These are phyloP conservation scores for Lippia alba DNA, from an alignment of 305 asterid genomes.

Conservation along the genomic window DNA sequence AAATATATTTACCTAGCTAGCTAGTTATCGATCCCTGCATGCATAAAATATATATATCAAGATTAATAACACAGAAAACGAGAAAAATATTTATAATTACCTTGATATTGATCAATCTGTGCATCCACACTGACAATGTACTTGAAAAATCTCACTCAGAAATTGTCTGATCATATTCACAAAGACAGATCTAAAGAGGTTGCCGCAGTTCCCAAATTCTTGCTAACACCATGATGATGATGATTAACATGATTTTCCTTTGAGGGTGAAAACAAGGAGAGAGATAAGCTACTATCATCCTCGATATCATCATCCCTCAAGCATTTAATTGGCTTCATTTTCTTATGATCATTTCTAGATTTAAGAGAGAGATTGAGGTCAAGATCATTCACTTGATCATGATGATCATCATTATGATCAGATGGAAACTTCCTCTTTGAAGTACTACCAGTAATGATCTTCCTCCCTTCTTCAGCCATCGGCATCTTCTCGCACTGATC, in stretches of 20 bases:
- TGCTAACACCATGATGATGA: not conserved
- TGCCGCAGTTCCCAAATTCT: constrained; percentile 27
- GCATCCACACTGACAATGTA: constrained; percentile 33
- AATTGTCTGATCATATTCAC: constrained; percentile 37
- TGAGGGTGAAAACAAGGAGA: constrained; percentile 41
- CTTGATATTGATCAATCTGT: constrained; percentile 24
- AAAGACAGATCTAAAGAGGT: constrained; percentile 49
- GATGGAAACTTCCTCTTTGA: constrained; percentile 39
- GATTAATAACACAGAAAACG: constrained; percentile 10
- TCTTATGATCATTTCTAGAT: constrained; percentile 25
- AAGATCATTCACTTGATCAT: constrained; percentile 44
- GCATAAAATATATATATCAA: not conserved
- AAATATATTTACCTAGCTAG: not conserved
- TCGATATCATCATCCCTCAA: constrained; percentile 28
- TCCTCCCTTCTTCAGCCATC: not conserved
- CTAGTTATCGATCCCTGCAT: constrained; percentile 4
- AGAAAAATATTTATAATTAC: constrained; percentile 22
- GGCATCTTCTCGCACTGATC: not conserved
- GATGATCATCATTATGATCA: not conserved
- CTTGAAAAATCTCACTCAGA: constrained; percentile 45
- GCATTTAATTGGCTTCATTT: not conserved
- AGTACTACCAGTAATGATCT: not conserved
- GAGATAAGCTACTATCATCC: constrained; percentile 38
- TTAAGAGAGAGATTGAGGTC: constrained; percentile 58
- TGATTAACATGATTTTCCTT: constrained; percentile 7